Conservation (phyloP, 2,329 filamentous ascomycete species). For the Penicillium sp. region DNA sequence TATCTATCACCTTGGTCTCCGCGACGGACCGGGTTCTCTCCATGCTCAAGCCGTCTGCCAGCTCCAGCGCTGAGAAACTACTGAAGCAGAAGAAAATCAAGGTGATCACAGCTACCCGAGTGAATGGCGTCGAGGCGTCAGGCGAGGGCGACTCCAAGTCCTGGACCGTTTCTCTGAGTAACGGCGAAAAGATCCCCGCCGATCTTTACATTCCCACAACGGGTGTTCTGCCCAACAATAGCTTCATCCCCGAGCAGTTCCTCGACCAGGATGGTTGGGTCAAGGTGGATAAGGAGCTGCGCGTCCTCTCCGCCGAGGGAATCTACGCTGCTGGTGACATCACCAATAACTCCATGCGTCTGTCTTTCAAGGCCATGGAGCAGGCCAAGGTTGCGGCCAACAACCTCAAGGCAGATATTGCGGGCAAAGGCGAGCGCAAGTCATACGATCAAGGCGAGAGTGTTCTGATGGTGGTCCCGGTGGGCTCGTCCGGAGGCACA, state of each 20-base stretch:
- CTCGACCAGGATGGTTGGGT: constrained; percentile 55
- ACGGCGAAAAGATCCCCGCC: constrained; percentile 52
- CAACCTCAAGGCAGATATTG: constrained; percentile 35
- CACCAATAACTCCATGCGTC: constrained; percentile 31
- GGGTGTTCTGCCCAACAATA: constrained; percentile 58
- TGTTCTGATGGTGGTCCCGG: constrained; percentile 35
- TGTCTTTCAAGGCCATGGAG: constrained; percentile 31
- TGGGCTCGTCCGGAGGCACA: constrained; percentile 32
- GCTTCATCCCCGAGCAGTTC: constrained; percentile 54
- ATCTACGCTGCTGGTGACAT: constrained; percentile 40
- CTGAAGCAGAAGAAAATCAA: constrained; percentile 55
- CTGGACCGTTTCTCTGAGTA: constrained; percentile 49
- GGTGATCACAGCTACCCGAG: constrained; percentile 42
- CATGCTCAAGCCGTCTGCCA: constrained; percentile 33
- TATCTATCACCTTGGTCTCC: constrained; percentile 43
- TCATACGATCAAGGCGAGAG: constrained; percentile 28
- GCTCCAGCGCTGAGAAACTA: constrained; percentile 49
- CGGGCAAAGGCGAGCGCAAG: constrained; percentile 21
- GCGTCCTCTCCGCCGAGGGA: constrained; percentile 23
- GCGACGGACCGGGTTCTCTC: constrained; percentile 33
- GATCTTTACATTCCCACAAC: constrained; percentile 60
- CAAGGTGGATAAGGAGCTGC: constrained; percentile 46
- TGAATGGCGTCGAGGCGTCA: constrained; percentile 35
- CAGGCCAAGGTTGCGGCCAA: constrained; percentile 30
- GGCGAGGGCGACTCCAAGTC: constrained; percentile 37